These are phyloP conservation scores for Fusarium papillatum DNA, from an alignment of 2,329 filamentous ascomycete species.

Conservation along the genomic window DNA sequence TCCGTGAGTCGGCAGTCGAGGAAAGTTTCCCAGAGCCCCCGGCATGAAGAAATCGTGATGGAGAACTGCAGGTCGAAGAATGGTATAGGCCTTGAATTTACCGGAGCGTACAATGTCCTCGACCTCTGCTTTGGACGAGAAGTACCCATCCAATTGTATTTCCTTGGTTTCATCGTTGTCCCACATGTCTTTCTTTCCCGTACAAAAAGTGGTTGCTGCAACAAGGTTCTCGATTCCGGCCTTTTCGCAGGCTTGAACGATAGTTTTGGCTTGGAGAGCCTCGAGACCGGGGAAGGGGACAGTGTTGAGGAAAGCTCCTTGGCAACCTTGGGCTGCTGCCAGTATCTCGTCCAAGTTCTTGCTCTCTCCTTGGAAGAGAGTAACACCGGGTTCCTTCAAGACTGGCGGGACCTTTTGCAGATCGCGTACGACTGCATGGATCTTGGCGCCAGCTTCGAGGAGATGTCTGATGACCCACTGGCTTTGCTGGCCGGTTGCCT, in stretches of 20 bases:
- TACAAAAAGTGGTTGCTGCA: constrained; percentile 40
- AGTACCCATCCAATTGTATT: constrained; percentile 46
- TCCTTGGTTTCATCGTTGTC: constrained; percentile 31
- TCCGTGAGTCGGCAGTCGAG: not conserved
- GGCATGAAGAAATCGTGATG: constrained; percentile 1
- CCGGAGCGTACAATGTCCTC: constrained; percentile 48
- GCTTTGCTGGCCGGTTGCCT: constrained; percentile 51
- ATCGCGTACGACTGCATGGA: constrained; percentile 54
- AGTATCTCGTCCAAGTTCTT: constrained; percentile 47
- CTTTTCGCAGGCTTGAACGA: constrained; percentile 46
- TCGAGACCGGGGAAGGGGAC: constrained; percentile 46
- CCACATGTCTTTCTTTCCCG: constrained; percentile 41
- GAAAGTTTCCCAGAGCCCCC: not conserved
- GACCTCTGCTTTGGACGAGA: constrained; percentile 51
- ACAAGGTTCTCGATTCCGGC: constrained; percentile 49
- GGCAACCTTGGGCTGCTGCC: constrained; percentile 49
- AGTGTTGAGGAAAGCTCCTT: constrained; percentile 47
- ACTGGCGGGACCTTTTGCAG: constrained; percentile 43
- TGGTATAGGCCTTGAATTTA: constrained; percentile 48
- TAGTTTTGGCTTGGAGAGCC: constrained; percentile 45
- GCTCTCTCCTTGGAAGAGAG: constrained; percentile 53
- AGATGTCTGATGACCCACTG: constrained; percentile 49
- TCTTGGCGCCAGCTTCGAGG: constrained; percentile 48
- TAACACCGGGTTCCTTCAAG: constrained; percentile 45
- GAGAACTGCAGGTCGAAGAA: constrained; percentile 47